These are phyloP conservation scores for Chaetomium fimeti DNA, from an alignment of 495 filamentous ascomycete genomes.

Conservation along the genomic window DNA sequence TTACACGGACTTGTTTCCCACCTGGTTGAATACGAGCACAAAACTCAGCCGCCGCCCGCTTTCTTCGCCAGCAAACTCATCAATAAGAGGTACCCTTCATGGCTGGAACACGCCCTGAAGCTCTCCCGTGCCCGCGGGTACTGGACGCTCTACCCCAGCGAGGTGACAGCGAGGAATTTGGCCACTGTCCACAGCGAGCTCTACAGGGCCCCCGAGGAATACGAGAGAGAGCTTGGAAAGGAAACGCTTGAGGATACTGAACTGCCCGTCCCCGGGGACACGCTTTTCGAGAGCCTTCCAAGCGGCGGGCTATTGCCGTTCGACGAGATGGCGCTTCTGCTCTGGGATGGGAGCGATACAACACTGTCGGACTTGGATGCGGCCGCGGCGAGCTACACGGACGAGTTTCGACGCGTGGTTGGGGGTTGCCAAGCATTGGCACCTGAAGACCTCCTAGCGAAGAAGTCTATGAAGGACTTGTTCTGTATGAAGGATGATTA, in stretches of 20 bases:
- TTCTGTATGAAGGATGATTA: conserved; percentile 31
- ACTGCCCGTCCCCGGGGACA: conserved; percentile 18
- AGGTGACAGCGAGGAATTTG: conserved; percentile 49
- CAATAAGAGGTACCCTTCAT: conserved; percentile 66
- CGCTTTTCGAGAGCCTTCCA: conserved; percentile 43
- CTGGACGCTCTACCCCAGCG: conserved; percentile 68
- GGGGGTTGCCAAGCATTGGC: conserved; percentile 40
- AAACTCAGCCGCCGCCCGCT: conserved; percentile 25
- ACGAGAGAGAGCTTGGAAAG: conserved; percentile 34
- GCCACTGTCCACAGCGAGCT: conserved; percentile 73
- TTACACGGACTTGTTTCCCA: conserved; percentile 70
- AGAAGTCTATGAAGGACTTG: conserved; percentile 29
- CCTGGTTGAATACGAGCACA: conserved; percentile 49
- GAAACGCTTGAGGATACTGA: neutral
- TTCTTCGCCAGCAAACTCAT: conserved; percentile 49
- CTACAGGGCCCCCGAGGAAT: conserved; percentile 69
- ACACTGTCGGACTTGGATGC: conserved; percentile 37
- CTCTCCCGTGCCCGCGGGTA: conserved; percentile 71
- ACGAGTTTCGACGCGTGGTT: conserved; percentile 41
- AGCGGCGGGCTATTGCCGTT: conserved; percentile 38
- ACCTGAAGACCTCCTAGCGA: conserved; percentile 25
- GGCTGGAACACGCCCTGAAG: conserved; percentile 73
- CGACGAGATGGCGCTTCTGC: conserved; percentile 41
- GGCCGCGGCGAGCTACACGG: conserved; percentile 41
- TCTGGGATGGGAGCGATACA: conserved; percentile 43